These are phyloP conservation scores for Saksenaea oblongispora DNA, from an alignment of 371 early-diverging fungal species.

Conservation along the genomic window DNA sequence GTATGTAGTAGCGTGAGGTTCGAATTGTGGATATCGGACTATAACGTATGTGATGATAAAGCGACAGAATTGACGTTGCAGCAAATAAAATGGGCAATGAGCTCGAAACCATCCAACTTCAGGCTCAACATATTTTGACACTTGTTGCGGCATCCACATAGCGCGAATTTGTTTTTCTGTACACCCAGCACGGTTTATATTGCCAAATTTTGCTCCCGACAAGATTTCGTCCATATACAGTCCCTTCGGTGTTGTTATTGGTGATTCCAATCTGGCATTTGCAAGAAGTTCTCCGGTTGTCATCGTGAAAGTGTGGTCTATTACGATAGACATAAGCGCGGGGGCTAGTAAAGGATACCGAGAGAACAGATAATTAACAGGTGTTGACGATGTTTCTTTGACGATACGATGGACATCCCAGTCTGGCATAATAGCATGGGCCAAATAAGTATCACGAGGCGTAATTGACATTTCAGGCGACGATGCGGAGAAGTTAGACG, in stretches of 20 bases:
- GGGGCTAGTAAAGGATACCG: constrained; percentile 47
- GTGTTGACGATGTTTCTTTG: neutral
- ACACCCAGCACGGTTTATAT: neutral
- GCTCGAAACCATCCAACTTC: neutral
- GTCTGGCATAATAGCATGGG: constrained; percentile 19
- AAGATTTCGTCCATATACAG: neutral
- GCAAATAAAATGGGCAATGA: constrained; percentile 32
- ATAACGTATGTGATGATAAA: constrained; percentile 34
- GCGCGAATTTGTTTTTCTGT: constrained; percentile 1
- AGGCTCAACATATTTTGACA: neutral
- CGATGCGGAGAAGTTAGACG: neutral
- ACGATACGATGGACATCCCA: constrained; percentile 17
- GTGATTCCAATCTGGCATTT: constrained; percentile 21
- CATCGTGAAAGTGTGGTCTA: constrained; percentile 46
- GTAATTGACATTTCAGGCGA: neutral
- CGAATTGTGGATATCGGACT: constrained; percentile 34
- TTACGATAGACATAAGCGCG: constrained; percentile 47
- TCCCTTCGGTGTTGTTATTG: neutral
- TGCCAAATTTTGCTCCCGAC: neutral
- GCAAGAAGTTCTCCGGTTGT: constrained; percentile 33
- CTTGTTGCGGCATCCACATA: neutral
- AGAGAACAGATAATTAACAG: constrained; percentile 14
- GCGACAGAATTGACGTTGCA: constrained; percentile 36
- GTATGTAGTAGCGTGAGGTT: constrained; percentile 23
- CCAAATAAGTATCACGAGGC: constrained; percentile 11